phyloP scores from a whole-genome alignment of 306 rosid genomes.

The Quercus bicolor region DNA sequence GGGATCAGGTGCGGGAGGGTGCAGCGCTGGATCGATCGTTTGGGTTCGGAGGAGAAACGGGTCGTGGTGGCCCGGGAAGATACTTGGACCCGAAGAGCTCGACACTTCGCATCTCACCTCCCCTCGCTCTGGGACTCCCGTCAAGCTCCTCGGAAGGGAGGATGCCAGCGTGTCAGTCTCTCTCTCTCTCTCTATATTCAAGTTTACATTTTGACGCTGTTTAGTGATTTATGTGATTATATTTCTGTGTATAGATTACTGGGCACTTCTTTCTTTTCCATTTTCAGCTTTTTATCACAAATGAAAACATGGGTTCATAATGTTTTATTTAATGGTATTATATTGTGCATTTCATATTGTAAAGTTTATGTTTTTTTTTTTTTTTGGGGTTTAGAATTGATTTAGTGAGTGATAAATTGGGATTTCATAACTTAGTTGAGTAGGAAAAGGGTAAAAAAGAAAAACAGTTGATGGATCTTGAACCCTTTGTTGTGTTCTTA shows the following conservation, averaged over 20 bases:
- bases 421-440: too few relatives aligned
- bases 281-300: neutral
- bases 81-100: constrained; percentile 55
- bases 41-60: constrained; percentile 68
- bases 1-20: constrained; percentile 42
- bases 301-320: neutral
- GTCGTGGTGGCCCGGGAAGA: constrained; percentile 71
- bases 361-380: neutral
- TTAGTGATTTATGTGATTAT: neutral
- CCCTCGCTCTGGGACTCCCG: constrained; percentile 67
- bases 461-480: too few relatives aligned
- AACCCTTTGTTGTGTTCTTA: too few relatives aligned
- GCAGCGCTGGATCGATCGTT: constrained; percentile 57
- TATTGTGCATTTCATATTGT: neutral
- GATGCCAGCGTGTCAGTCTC: constrained; percentile 63
- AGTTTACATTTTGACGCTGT: neutral
- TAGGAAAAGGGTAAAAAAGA: too few relatives aligned
- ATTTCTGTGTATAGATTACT: neutral
- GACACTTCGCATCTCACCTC: constrained; percentile 56
- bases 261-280: neutral
- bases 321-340: neutral
- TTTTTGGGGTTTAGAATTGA: neutral
- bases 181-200: neutral
- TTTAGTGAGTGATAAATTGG: neutral
- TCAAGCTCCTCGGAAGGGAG: constrained; percentile 65